Conservation (phyloP, 1,284 basidiomycete species). For the Fistulinella cinereoalba region DNA sequence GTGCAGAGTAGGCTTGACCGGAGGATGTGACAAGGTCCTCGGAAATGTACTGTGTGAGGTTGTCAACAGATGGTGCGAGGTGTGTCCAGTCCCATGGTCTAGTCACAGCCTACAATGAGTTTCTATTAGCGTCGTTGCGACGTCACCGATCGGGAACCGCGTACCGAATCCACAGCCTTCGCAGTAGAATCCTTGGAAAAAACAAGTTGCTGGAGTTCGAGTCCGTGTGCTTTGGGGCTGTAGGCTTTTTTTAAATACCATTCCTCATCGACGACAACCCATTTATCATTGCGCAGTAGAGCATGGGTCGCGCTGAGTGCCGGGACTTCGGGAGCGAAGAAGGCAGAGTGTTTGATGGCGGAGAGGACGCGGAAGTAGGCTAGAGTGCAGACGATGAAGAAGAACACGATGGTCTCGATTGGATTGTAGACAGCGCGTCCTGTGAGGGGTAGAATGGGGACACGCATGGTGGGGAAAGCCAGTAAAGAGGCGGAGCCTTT, state of each 20-base stretch:
- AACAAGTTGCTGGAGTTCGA: slow-evolving; percentile 67
- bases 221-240: slow-evolving; percentile 32
- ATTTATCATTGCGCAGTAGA: slow-evolving; percentile 49
- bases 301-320: slow-evolving; percentile 54
- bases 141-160: slow-evolving; percentile 9
- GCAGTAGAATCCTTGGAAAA: slow-evolving; percentile 47
- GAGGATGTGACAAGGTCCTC: slow-evolving; percentile 40
- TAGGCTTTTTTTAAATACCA: slow-evolving; percentile 43
- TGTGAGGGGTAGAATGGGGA: slow-evolving; percentile 58
- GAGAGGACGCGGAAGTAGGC: slow-evolving; percentile 90
- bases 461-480: slow-evolving; percentile 41
- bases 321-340: slow-evolving; percentile 54
- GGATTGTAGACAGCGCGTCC: slow-evolving; percentile 64
- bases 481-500: background rate
- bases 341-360: slow-evolving; percentile 76
- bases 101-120: slow-evolving; percentile 10
- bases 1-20: slow-evolving; percentile 37
- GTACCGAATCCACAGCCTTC: slow-evolving; percentile 34
- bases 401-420: slow-evolving; percentile 85
- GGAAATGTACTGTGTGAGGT: slow-evolving; percentile 49
- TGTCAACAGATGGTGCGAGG: slow-evolving; percentile 42
- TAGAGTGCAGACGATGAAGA: slow-evolving; percentile 83
- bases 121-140: slow-evolving; percentile 7
- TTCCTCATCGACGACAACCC: slow-evolving; percentile 53
- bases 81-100: slow-evolving; percentile 30